These are phyloP conservation scores for Sarocladiaceae sp. DNA, from an alignment of 2,329 filamentous ascomycete genomes.

Conservation along the genomic window DNA sequence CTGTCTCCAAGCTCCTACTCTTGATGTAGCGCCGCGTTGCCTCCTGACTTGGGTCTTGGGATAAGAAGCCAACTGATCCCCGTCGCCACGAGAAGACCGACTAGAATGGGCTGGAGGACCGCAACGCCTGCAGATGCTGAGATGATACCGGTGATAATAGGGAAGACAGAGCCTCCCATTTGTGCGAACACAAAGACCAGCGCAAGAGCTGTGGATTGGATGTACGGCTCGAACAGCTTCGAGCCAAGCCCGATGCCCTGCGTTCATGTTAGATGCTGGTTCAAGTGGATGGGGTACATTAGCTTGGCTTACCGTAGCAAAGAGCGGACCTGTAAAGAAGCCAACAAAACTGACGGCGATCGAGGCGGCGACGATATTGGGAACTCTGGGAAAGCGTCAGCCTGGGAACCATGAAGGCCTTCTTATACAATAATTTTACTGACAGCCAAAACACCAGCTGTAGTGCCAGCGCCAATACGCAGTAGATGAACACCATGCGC, in stretches of 20 bases:
- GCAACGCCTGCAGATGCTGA: slow-evolving; percentile 37
- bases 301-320: slow-evolving; percentile 38
- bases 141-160: slow-evolving; percentile 47
- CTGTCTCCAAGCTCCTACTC: slow-evolving; percentile 19
- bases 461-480: slow-evolving; percentile 42
- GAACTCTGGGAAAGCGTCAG: slow-evolving; percentile 22
- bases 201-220: slow-evolving; percentile 29
- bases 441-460: slow-evolving; percentile 57
- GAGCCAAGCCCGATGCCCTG: slow-evolving; percentile 48
- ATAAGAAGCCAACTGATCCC: slow-evolving; percentile 40
- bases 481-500: slow-evolving; percentile 50
- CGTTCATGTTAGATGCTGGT: background rate
- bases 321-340: slow-evolving; percentile 53
- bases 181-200: slow-evolving; percentile 54
- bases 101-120: slow-evolving; percentile 45
- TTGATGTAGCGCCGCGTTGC: slow-evolving; percentile 24
- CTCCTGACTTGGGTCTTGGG: slow-evolving; percentile 26
- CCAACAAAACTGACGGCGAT: slow-evolving; percentile 48
- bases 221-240: slow-evolving; percentile 37
- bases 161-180: slow-evolving; percentile 48
- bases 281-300: background rate
- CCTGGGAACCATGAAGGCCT: background rate
- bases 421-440: slow-evolving; percentile 13
- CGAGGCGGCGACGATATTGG: slow-evolving; percentile 41
- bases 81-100: slow-evolving; percentile 39